phyloP scores from a whole-genome alignment of 2,329 filamentous ascomycete genomes.

The Colletotrichum gloeosporioides region DNA sequence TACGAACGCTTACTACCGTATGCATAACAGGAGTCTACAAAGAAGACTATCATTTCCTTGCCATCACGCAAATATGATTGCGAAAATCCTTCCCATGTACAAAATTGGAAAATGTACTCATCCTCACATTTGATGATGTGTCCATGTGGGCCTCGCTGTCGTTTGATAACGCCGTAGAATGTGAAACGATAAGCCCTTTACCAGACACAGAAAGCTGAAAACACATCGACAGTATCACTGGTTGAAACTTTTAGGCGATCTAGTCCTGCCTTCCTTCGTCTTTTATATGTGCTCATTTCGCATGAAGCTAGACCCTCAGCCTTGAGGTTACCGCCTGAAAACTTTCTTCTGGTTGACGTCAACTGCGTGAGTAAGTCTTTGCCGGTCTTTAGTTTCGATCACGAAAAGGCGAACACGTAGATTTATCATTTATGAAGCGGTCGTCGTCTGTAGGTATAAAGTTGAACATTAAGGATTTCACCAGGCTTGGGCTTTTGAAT shows the following conservation, averaged over 20 bases:
- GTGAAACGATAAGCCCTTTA: rapidly evolving
- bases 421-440: not conserved
- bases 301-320: not conserved
- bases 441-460: not conserved
- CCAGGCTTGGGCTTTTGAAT: not conserved
- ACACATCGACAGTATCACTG: not conserved
- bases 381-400: rapidly evolving
- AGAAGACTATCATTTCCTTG: too few relatives aligned
- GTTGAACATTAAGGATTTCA: not conserved
- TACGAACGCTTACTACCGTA: not conserved
- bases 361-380: not conserved
- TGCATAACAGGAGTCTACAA: not conserved
- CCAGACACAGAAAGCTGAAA: not conserved
- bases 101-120: too few relatives aligned
- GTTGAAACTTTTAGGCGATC: rapidly evolving
- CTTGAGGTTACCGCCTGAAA: rapidly evolving
- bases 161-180: not conserved
- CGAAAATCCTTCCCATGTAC: too few relatives aligned
- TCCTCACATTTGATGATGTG: not conserved
- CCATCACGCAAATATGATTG: too few relatives aligned
- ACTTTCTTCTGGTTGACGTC: not conserved
- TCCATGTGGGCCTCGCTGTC: rapidly evolving
- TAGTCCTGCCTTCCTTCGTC: not conserved
- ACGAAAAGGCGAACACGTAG: not conserved
- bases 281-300: not conserved